Evolutionary conservation across 352 stramenopile species (phyloP).

Genomic region (Phytopythium vexans): DNA sequence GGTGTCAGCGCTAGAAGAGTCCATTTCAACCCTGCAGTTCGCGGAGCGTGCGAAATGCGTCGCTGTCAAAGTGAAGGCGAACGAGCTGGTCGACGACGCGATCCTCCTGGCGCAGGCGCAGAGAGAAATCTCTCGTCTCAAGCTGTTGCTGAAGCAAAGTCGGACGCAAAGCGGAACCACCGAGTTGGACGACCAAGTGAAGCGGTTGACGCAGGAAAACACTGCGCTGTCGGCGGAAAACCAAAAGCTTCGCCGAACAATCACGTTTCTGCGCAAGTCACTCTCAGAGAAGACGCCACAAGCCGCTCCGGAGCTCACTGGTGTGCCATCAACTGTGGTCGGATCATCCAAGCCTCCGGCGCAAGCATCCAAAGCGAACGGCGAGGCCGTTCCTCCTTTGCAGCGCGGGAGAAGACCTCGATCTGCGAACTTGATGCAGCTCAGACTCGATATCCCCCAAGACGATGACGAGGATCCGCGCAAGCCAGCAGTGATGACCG

Average conservation of each 20-base stretch:
- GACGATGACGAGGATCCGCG: not conserved
- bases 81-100: slow-evolving; percentile 81
- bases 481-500: slow-evolving; percentile 10
- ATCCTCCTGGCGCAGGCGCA: slow-evolving; percentile 65
- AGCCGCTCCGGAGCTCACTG: not conserved
- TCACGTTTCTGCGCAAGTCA: slow-evolving; percentile 17
- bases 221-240: slow-evolving; percentile 41
- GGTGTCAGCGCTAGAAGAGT: slow-evolving; percentile 76
- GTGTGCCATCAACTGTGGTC: not conserved
- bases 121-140: slow-evolving; percentile 63
- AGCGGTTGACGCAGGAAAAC: slow-evolving; percentile 40
- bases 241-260: slow-evolving; percentile 34
- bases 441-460: slow-evolving; percentile 28
- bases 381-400: too few relatives aligned
- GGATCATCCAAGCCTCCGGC: not conserved
- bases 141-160: slow-evolving; percentile 54
- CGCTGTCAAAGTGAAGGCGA: slow-evolving; percentile 66
- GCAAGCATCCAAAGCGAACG: slow-evolving; percentile 7
- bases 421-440: slow-evolving; percentile 12
- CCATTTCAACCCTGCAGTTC: slow-evolving; percentile 89
- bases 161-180: slow-evolving; percentile 25
- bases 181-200: slow-evolving; percentile 42
- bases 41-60: slow-evolving; percentile 83
- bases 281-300: slow-evolving; percentile 4
- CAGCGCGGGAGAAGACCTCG: too few relatives aligned